phyloP scores from a whole-genome alignment of 2,329 filamentous ascomycete genomes.

The Coniochaeta sp. region DNA sequence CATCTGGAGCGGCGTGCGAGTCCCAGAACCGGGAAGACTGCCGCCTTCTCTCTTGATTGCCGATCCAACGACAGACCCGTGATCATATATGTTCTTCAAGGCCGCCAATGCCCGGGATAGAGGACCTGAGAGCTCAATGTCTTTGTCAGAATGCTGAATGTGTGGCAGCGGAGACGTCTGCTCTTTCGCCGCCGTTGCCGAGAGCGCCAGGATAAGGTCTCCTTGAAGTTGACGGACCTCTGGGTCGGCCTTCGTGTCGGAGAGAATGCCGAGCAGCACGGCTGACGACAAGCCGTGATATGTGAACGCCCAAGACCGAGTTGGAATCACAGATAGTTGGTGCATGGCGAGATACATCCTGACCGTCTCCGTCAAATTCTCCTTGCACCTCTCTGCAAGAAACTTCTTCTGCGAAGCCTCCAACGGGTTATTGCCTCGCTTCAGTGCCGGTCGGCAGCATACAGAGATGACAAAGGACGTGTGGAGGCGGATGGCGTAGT shows the following conservation, averaged over 20 bases:
- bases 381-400: constrained; percentile 52
- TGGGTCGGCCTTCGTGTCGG: constrained; percentile 55
- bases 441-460: constrained; percentile 54
- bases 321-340: constrained; percentile 58
- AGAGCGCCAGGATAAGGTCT: constrained; percentile 56
- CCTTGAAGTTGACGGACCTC: constrained; percentile 58
- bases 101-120: constrained; percentile 54
- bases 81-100: constrained; percentile 59
- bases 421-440: constrained; percentile 41
- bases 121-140: constrained; percentile 56
- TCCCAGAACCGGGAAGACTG: constrained; percentile 35
- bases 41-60: constrained; percentile 39
- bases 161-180: constrained; percentile 41
- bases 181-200: constrained; percentile 57
- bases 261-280: constrained; percentile 54
- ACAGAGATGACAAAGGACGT: constrained; percentile 60
- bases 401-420: constrained; percentile 43
- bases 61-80: constrained; percentile 48
- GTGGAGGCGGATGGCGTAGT: constrained; percentile 58
- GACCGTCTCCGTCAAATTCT: constrained; percentile 57
- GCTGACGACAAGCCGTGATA: constrained; percentile 61
- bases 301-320: constrained; percentile 60
- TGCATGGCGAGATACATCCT: constrained; percentile 65
- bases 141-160: constrained; percentile 47
- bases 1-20: constrained; percentile 32